Conservation (phyloP, 176 grass and related monocot genomes). For the Oryza nivara region DNA sequence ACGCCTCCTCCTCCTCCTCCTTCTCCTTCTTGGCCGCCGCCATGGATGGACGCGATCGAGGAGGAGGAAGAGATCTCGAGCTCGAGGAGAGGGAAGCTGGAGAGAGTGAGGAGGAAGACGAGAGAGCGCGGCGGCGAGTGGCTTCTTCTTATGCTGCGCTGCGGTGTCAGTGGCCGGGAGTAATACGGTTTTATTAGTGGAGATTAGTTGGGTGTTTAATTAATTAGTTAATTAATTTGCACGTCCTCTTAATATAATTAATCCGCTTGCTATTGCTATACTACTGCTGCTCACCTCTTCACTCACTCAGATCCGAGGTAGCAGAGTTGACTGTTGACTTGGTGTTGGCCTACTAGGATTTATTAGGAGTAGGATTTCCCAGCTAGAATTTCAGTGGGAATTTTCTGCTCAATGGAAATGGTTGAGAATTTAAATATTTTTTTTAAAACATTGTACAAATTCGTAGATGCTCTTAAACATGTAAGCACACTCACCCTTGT, state of each 20-base stretch:
- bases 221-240: neutral
- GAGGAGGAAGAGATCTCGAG: neutral
- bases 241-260: neutral
- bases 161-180: neutral
- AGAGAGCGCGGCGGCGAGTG: constrained; percentile 3
- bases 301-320: constrained; percentile 23
- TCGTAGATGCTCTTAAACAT: too few species aligned
- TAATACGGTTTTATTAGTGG: neutral
- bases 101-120: neutral
- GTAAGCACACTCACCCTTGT: too few species aligned
- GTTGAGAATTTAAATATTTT: neutral
- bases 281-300: neutral
- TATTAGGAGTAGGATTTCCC: neutral
- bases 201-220: neutral
- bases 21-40: constrained; percentile 18
- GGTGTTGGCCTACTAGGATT: neutral
- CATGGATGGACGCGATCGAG: constrained; percentile 9
- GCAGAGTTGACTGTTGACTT: constrained; percentile 34
- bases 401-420: neutral
- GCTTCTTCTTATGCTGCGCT: constrained; percentile 35
- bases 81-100: neutral
- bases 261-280: neutral
- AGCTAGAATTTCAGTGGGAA: neutral
- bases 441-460: too few species aligned
- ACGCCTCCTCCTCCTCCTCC: constrained; percentile 32